Base-by-base conservation (phyloP, 495 filamentous ascomycete species). In the Massariosphaeria phaeospora region DNA sequence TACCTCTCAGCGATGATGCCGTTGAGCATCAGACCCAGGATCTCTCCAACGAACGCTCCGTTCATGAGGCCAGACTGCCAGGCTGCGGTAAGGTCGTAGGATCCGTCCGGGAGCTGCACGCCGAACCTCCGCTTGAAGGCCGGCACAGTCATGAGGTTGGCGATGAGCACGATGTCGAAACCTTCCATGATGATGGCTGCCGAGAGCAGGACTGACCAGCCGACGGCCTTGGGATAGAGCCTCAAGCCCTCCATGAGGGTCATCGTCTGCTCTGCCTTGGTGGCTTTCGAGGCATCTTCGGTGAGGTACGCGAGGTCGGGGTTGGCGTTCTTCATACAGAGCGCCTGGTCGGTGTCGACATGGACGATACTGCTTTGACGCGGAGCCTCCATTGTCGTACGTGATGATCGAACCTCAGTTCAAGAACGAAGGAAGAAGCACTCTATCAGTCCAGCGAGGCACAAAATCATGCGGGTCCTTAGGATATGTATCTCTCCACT, bases 41-140 rank as follows among this genome's bases (percentile, higher is more conserved):
- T 82, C 69, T 89, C 85, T 18, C 86, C 86, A 53, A 76, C 73
- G 29, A 72, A 70, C 7, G 73, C 76, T 49, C 76, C 86, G 63
- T 90, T 89, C 54, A 81, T 85, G 31, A 91, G 71, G 50, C 84
- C 86, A 7, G 86, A 72, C 71, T 89, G 85, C 87, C 87, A 91
- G 52, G 81, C 65, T 12, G 86, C 84, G 13, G 85, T 70, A 8
- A 91, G 74, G 61, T 89, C 75, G 67, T 85, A 89, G 2, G 67
- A 61, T n/a, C 81, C 83, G 41, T 82, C 66, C 1, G 72, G 39
- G 11, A 76, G 50, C 57, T 70, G 61, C 48, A 79, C 72, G 25
- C 86, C 86, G 65, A 88, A 89, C 56, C 85, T 86, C 54, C 68
- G 68, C 61, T 84, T 85, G 73, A 89, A 89, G 62, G 59, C 57